These are phyloP conservation scores for Endoconidiophora laricicola DNA, from an alignment of 2,329 filamentous ascomycete species.

Conservation along the genomic window DNA sequence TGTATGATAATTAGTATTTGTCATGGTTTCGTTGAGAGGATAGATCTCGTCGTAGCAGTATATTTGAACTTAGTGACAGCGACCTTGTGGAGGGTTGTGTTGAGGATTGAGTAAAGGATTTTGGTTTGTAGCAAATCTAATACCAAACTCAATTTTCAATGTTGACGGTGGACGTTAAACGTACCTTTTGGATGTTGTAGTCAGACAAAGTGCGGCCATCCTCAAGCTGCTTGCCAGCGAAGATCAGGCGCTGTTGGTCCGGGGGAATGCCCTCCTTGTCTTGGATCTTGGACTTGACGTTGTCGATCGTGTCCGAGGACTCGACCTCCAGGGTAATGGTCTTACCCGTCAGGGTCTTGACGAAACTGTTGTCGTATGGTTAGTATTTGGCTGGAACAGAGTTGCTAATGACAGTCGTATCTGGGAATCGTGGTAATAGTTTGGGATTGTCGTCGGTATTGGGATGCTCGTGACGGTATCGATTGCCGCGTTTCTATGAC, in stretches of 20 bases:
- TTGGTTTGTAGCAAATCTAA: background rate
- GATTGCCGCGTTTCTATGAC: background rate
- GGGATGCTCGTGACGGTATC: conserved; percentile 13
- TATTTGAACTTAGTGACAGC: background rate
- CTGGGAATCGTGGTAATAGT: no score
- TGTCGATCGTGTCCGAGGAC: conserved; percentile 98
- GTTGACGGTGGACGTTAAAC: no score
- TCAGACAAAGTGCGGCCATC: conserved; percentile 92
- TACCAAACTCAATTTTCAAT: background rate
- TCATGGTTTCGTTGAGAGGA: background rate
- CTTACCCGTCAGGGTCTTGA: conserved; percentile 99
- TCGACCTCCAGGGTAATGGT: conserved; percentile 99
- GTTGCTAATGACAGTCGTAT: no score
- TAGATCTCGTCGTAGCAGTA: no score
- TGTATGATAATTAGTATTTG: conserved; percentile 7
- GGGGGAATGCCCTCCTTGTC: conserved; percentile 98
- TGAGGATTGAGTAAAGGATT: background rate
- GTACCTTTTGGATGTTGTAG: conserved; percentile 94
- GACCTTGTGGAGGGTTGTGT: background rate
- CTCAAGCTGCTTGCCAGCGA: conserved; percentile 97
- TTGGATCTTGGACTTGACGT: conserved; percentile 99
- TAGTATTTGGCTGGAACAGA: background rate
- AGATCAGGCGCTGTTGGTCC: conserved; percentile 97
- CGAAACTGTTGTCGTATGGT: conserved; percentile 51
- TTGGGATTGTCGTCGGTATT: conserved; percentile 13